phyloP scores from a whole-genome alignment of 352 stramenopile species.

The Aphanomyces stellatus region DNA sequence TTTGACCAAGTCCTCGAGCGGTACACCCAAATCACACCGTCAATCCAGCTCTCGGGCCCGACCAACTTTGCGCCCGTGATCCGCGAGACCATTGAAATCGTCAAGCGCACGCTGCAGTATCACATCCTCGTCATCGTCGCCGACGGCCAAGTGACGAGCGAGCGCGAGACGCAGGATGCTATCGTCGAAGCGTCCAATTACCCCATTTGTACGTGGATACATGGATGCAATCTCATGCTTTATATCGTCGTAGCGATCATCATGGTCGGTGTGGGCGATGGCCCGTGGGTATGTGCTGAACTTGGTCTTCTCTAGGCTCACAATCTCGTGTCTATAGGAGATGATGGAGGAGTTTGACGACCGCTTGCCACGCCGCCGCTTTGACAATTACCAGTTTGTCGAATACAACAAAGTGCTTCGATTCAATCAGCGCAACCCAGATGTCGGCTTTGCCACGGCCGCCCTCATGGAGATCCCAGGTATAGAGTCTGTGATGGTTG shows the following conservation, averaged over 20 bases:
- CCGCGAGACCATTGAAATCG: constrained; percentile 32
- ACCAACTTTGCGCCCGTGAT: constrained; percentile 67
- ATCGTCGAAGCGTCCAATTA: constrained; percentile 67
- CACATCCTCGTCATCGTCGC: constrained; percentile 77
- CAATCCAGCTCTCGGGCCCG: constrained; percentile 40
- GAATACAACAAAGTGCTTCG: constrained; percentile 47
- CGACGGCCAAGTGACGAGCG: constrained; percentile 56
- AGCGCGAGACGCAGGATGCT: constrained; percentile 49
- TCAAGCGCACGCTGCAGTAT: constrained; percentile 25
- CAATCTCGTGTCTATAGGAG: constrained; percentile 22
- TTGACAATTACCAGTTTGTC: constrained; percentile 80
- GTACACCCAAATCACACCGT: constrained; percentile 53
- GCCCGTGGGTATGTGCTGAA: constrained; percentile 38
- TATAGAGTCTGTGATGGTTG: neutral
- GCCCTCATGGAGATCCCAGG: constrained; percentile 61
- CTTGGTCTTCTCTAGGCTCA: neutral
- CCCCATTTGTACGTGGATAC: constrained; percentile 42
- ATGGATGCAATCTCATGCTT: neutral
- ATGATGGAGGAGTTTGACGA: constrained; percentile 61
- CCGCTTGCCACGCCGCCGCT: constrained; percentile 39
- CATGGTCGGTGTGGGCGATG: constrained; percentile 65
- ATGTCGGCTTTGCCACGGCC: constrained; percentile 51
- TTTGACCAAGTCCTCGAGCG: constrained; percentile 46
- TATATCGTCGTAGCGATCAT: constrained; percentile 43
- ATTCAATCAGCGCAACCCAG: constrained; percentile 39